phyloP scores from a whole-genome alignment of 2,329 filamentous ascomycete genomes.

The Aspergillus uvarum region DNA sequence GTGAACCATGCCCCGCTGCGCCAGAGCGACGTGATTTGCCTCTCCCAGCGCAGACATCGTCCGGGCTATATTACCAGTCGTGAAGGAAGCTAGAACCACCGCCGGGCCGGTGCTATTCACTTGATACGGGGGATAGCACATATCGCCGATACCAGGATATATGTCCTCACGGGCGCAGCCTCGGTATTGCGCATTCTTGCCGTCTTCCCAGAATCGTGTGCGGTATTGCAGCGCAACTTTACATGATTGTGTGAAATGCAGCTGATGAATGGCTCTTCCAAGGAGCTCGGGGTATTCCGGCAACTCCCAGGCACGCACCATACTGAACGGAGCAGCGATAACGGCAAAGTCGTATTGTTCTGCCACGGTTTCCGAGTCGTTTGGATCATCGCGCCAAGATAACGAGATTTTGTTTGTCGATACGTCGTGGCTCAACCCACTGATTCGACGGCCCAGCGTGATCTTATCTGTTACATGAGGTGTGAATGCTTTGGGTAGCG shows the following conservation, averaged over 20 bases:
- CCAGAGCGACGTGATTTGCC: background rate
- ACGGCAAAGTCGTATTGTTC: conserved; percentile 43
- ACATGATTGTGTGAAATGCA: conserved; percentile 34
- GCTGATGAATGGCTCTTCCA: conserved; percentile 24
- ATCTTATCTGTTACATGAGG: conserved; percentile 31
- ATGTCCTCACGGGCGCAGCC: background rate
- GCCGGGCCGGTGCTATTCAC: background rate
- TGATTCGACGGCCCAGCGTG: conserved; percentile 24
- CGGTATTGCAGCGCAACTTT: conserved; percentile 35
- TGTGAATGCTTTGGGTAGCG: conserved; percentile 37
- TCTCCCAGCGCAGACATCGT: background rate
- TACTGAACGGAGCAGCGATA: conserved; percentile 40
- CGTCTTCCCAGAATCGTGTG: conserved; percentile 36
- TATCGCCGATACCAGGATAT: background rate
- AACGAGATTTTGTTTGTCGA: conserved; percentile 18
- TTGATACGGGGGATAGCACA: background rate
- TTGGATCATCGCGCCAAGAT: conserved; percentile 25
- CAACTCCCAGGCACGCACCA: conserved; percentile 40
- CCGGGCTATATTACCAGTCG: background rate
- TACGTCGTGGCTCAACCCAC: conserved; percentile 21
- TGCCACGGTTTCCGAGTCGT: conserved; percentile 24
- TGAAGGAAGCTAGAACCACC: background rate
- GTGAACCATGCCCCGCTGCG: background rate
- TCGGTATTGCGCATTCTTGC: background rate
- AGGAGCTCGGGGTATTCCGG: conserved; percentile 35